These are phyloP conservation scores for Globisporangium emineosum DNA, from an alignment of 352 stramenopile species.

Conservation along the genomic window DNA sequence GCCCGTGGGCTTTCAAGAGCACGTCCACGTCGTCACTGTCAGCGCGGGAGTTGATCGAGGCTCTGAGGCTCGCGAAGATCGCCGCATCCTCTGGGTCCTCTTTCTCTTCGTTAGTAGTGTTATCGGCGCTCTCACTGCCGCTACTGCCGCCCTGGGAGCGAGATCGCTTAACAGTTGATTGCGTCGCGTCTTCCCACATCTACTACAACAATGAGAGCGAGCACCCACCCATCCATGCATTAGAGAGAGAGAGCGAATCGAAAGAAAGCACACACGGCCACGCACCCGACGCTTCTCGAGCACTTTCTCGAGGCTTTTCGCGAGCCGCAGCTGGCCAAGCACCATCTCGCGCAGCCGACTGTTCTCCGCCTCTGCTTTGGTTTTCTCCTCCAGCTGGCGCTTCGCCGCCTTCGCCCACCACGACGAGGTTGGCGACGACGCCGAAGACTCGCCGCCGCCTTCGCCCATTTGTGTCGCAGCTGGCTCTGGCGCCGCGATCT, in stretches of 20 bases:
- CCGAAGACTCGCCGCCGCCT: too few relatives aligned
- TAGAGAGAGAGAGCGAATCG: background rate
- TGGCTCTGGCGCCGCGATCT: background rate
- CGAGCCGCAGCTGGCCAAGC: slow-evolving; percentile 14
- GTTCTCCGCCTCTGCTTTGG: slow-evolving; percentile 2
- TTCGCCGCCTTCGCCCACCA: slow-evolving; percentile 8
- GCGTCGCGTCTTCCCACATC: slow-evolving; percentile 6
- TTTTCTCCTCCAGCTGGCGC: slow-evolving; percentile 1
- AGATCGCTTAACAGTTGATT: background rate
- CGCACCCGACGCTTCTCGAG: slow-evolving; percentile 18
- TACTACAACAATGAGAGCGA: background rate
- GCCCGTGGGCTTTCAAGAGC: background rate
- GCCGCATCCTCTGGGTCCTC: background rate
- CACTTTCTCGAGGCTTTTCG: slow-evolving; percentile 23
- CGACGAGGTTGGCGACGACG: background rate
- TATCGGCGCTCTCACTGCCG: background rate
- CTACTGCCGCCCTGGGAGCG: background rate
- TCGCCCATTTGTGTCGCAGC: background rate
- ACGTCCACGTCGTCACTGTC: background rate
- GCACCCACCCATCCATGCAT: too few relatives aligned
- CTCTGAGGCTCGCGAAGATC: slow-evolving; percentile 7
- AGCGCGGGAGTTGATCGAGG: background rate
- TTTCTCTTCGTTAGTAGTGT: background rate
- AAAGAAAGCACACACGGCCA: background rate
- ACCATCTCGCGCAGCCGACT: slow-evolving; percentile 7